Percentiles rank a stretch among this genome's conserved stretches.
phyloP scores from a whole-genome alignment of 1,284 basidiomycete species.

The Trichosporon coremiiforme region DNA sequence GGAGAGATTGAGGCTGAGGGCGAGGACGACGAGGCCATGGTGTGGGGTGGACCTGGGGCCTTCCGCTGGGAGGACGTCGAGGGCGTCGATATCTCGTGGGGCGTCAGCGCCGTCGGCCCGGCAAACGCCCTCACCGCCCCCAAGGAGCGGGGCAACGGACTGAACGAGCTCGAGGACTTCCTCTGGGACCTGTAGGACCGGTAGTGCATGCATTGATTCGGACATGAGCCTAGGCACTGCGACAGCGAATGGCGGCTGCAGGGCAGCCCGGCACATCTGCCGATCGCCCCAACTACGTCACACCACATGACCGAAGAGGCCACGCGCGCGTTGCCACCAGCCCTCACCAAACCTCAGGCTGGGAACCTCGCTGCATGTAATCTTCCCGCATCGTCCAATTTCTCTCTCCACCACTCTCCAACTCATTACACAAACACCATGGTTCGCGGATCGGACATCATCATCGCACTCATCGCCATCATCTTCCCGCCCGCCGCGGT shows the following conservation, averaged over 20 bases:
- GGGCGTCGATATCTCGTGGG: conserved; percentile 52
- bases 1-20: conserved; percentile 13
- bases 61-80: conserved; percentile 55
- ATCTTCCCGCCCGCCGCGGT: conserved; percentile 63
- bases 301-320: conserved; percentile 2
- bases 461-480: conserved; percentile 61
- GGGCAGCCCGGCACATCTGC: background rate
- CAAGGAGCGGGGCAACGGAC: conserved; percentile 39
- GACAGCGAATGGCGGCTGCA: background rate
- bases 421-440: conserved; percentile 33
- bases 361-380: background rate
- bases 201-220: conserved; percentile 10
- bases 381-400: background rate
- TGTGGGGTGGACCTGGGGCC: conserved; percentile 49
- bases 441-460: conserved; percentile 53
- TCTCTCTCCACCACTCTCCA: conserved; percentile 11
- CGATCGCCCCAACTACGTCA: conserved; percentile 19
- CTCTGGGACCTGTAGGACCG: conserved; percentile 35
- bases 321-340: conserved; percentile 6
- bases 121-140: conserved; percentile 20
- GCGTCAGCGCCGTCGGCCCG: conserved; percentile 38
- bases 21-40: conserved; percentile 29
- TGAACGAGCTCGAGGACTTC: conserved; percentile 46
- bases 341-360: background rate
- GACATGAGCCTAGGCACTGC: background rate